phyloP scores from a whole-genome alignment of 352 stramenopile genomes.

The Pythium rishiriense region DNA sequence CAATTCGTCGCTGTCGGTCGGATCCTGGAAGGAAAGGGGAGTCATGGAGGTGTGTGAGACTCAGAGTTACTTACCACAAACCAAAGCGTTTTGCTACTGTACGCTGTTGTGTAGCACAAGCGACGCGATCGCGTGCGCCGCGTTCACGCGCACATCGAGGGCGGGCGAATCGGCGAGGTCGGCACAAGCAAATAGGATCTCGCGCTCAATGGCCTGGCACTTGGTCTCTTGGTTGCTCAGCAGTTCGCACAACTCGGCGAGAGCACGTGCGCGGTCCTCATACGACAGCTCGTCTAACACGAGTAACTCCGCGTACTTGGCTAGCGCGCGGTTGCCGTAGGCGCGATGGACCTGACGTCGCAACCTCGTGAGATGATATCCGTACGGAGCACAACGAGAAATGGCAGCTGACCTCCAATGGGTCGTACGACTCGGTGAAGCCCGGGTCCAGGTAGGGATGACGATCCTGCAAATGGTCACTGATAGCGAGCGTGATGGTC shows the following conservation, averaged over 20 bases:
- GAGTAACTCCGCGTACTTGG: constrained; percentile 65
- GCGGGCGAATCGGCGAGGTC: constrained; percentile 46
- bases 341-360: constrained; percentile 52
- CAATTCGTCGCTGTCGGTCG: constrained; percentile 36
- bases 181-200: constrained; percentile 56
- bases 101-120: constrained; percentile 61
- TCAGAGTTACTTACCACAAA: no score
- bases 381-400: neutral
- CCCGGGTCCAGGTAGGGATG: constrained; percentile 56
- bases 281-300: constrained; percentile 54
- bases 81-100: no score
- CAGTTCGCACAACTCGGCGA: constrained; percentile 50
- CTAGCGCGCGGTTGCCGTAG: constrained; percentile 49
- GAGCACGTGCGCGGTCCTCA: constrained; percentile 48
- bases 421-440: constrained; percentile 61
- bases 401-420: constrained; percentile 36
- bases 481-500: constrained; percentile 9
- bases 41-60: neutral
- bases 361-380: neutral
- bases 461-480: constrained; percentile 61
- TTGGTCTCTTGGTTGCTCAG: constrained; percentile 66
- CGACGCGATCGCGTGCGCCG: constrained; percentile 50
- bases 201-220: constrained; percentile 43
- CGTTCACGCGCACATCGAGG: constrained; percentile 41
- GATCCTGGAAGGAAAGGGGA: constrained; percentile 8